phyloP scores from a whole-genome alignment of 2,329 filamentous ascomycete genomes.

The Cryphonectria nitschkei region DNA sequence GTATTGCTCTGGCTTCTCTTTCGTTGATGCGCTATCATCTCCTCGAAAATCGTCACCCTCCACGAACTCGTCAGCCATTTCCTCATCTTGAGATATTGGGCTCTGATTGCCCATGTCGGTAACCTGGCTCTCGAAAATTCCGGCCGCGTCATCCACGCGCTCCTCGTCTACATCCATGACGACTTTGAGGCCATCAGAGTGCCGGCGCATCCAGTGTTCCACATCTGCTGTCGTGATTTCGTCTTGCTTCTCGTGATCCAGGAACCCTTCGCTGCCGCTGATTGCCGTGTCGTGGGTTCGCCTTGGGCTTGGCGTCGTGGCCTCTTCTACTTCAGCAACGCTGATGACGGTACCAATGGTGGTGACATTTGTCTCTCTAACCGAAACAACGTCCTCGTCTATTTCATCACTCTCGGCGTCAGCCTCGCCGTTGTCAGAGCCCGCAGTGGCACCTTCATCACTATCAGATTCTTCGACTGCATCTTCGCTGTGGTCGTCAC shows the following conservation, averaged over 20 bases:
- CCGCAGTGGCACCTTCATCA: background rate
- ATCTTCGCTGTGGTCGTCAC: background rate
- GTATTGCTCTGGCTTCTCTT: background rate
- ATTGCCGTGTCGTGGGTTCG: constrained; percentile 1
- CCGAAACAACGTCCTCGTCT: constrained; percentile 11
- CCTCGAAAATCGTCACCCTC: constrained; percentile 9
- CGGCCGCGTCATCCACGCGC: background rate
- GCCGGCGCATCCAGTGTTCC: background rate
- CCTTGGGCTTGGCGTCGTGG: background rate
- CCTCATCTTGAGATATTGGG: background rate
- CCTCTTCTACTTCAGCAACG: constrained; percentile 22
- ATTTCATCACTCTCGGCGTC: constrained; percentile 14
- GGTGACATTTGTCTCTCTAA: background rate
- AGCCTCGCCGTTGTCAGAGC: constrained; percentile 25
- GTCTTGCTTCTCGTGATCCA: constrained; percentile 4
- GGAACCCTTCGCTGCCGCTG: background rate
- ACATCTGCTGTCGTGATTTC: constrained; percentile 5
- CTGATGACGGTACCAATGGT: background rate
- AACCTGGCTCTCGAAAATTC: constrained; percentile 7
- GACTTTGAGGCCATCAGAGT: background rate
- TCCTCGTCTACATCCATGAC: background rate
- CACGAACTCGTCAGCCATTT: background rate
- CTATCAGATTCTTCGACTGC: constrained; percentile 10
- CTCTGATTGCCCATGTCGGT: background rate
- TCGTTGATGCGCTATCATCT: background rate